A percentile compares a stretch with the other conserved stretches of the same genome.
Evolutionary conservation across 1,284 basidiomycete species (phyloP).

Genomic region (Ceraceosorus guamensis): DNA sequence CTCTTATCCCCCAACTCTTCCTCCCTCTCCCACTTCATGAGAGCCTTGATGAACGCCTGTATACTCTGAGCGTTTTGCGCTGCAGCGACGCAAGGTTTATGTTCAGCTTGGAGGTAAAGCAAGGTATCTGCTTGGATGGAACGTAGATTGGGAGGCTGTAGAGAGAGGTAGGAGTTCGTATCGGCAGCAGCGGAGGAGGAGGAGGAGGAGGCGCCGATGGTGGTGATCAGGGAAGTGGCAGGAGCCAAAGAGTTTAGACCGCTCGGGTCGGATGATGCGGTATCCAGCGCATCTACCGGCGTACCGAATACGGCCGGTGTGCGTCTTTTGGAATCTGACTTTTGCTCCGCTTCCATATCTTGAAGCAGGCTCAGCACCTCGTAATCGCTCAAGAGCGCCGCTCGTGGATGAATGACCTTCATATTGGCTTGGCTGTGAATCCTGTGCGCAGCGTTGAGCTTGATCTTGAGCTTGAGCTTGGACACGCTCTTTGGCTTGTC

Average conservation of each 20-base stretch:
- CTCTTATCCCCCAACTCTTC: constrained; percentile 21
- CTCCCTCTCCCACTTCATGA: constrained; percentile 51
- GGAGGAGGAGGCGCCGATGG: background rate
- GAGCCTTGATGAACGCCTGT: constrained; percentile 59
- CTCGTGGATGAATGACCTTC: constrained; percentile 68
- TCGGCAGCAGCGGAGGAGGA: background rate
- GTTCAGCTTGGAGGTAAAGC: constrained; percentile 3
- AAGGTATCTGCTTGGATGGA: constrained; percentile 81
- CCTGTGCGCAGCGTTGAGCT: too few relatives aligned
- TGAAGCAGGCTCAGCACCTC: constrained; percentile 75
- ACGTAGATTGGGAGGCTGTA: constrained; percentile 63
- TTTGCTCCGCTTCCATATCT: constrained; percentile 61
- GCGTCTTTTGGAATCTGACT: constrained; percentile 49
- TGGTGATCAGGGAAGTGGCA: background rate
- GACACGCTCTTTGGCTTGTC: too few relatives aligned
- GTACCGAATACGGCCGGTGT: background rate
- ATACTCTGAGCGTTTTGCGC: constrained; percentile 65
- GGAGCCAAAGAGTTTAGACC: too few relatives aligned
- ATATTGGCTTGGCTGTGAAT: too few relatives aligned
- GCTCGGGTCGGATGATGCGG: too few relatives aligned
- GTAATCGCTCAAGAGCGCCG: constrained; percentile 73
- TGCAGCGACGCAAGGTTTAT: constrained; percentile 58
- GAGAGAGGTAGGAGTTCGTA: constrained; percentile 16
- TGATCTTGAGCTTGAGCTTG: too few relatives aligned
- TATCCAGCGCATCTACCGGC: background rate